These are phyloP conservation scores for Ceratorhiza oryzae-sativae DNA, from an alignment of 1,284 basidiomycete genomes.

Conservation along the genomic window DNA sequence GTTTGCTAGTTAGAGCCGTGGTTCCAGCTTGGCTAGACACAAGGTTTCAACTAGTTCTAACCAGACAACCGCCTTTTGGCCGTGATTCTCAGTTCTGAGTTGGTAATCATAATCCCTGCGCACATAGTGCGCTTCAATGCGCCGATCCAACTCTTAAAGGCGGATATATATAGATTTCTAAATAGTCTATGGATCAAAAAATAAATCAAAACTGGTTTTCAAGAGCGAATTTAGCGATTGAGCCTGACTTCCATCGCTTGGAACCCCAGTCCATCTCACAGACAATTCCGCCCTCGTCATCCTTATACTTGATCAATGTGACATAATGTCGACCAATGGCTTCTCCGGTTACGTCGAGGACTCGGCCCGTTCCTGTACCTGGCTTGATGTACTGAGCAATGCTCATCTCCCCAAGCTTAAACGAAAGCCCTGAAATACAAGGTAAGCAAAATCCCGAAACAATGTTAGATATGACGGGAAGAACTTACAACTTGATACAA, in stretches of 20 bases:
- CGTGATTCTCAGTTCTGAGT: no score
- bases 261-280: slow-evolving; percentile 18
- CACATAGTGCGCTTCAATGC: no score
- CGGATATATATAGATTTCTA: no score
- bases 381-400: slow-evolving; percentile 1
- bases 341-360: slow-evolving; percentile 3
- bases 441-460: not conserved
- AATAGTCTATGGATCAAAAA: no score
- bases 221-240: slow-evolving; percentile 2
- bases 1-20: no score
- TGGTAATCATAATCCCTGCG: no score
- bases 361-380: not conserved
- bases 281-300: slow-evolving; percentile 1
- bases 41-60: no score
- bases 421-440: not conserved
- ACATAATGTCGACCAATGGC: not conserved
- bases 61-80: no score
- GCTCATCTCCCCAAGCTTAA: slow-evolving; percentile 3
- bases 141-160: no score
- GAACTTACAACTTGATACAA: not conserved
- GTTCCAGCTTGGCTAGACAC: no score
- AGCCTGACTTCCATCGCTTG: not conserved
- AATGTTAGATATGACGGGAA: not conserved
- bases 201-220: not conserved
- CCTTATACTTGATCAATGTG: slow-evolving; percentile 1